Conservation (phyloP, 2,329 filamentous ascomycete species). For the Penicillium rolfsii region DNA sequence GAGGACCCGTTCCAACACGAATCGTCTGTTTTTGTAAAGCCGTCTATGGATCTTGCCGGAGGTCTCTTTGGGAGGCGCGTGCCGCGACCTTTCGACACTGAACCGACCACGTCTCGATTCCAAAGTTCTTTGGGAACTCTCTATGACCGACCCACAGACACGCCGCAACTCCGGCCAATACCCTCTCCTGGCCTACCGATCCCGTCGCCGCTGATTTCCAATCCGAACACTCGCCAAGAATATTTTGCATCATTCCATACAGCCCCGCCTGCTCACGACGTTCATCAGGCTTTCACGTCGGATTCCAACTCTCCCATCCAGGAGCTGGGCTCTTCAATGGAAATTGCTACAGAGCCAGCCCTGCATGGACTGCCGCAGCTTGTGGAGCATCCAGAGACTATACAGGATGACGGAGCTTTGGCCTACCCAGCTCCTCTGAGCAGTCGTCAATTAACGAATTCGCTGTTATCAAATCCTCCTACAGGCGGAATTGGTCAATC, state of each 20-base stretch:
- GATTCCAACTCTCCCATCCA: not conserved
- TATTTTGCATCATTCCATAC: constrained; percentile 38
- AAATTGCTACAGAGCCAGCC: not conserved
- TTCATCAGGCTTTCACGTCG: not conserved
- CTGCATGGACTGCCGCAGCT: not conserved
- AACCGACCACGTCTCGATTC: not conserved
- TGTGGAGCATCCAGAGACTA: not conserved
- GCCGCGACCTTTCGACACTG: constrained; percentile 4
- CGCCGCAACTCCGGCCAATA: constrained; percentile 44
- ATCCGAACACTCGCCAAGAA: constrained; percentile 28
- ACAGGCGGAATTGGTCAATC: no score
- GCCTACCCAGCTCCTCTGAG: not conserved
- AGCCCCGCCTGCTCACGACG: constrained; percentile 13
- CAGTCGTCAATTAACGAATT: not conserved
- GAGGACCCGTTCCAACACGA: constrained; percentile 12
- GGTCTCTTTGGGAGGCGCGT: constrained; percentile 16
- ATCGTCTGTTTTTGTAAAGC: constrained; percentile 23
- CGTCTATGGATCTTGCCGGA: constrained; percentile 20
- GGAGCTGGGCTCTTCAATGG: not conserved
- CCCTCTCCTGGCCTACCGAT: constrained; percentile 45
- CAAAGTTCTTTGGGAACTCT: constrained; percentile 5
- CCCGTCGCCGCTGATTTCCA: constrained; percentile 44
- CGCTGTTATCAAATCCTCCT: not conserved
- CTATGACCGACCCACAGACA: constrained; percentile 35
- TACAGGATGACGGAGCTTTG: not conserved